A percentile compares a stretch with the other conserved stretches of the same genome.
These are phyloP conservation scores for Epichloe coenophiala DNA, from an alignment of 2,329 filamentous ascomycete species.

Conservation along the genomic window DNA sequence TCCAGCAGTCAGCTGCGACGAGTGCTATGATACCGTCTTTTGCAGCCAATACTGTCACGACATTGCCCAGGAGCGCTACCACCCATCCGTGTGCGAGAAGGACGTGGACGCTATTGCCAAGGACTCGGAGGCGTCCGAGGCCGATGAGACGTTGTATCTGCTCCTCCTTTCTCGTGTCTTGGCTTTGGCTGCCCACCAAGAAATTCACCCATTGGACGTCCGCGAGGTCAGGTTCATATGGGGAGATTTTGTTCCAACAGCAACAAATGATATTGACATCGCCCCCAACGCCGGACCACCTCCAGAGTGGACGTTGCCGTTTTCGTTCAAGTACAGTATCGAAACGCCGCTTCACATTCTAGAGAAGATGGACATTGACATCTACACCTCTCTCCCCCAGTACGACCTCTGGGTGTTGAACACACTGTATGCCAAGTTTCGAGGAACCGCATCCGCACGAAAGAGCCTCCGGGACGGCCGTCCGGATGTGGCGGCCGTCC, in stretches of 20 bases:
- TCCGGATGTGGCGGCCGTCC: conserved; percentile 84
- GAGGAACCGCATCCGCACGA: conserved; percentile 79
- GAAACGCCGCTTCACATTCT: conserved; percentile 62
- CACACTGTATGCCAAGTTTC: conserved; percentile 83
- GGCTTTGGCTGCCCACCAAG: conserved; percentile 49
- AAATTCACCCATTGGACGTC: conserved; percentile 49
- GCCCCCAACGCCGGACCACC: conserved; percentile 42
- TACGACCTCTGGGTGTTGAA: conserved; percentile 79
- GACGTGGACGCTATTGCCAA: conserved; percentile 53
- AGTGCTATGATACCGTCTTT: conserved; percentile 54
- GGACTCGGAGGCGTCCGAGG: conserved; percentile 45
- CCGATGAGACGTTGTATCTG: conserved; percentile 48
- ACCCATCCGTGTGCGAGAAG: conserved; percentile 52
- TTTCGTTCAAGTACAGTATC: conserved; percentile 65
- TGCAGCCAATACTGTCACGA: conserved; percentile 47
- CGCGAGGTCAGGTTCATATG: conserved; percentile 54
- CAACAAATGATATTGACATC: conserved; percentile 38
- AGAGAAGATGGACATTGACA: conserved; percentile 74
- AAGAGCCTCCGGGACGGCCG: conserved; percentile 64
- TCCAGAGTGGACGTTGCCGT: conserved; percentile 56
- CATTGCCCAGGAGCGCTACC: conserved; percentile 45
- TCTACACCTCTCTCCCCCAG: conserved; percentile 43
- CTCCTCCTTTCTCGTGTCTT: conserved; percentile 48
- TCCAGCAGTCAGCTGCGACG: conserved; percentile 39
- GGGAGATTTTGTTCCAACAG: conserved; percentile 48